Base-by-base conservation (phyloP, 176 grass and related monocot genomes). In the Ananas comosus region DNA sequence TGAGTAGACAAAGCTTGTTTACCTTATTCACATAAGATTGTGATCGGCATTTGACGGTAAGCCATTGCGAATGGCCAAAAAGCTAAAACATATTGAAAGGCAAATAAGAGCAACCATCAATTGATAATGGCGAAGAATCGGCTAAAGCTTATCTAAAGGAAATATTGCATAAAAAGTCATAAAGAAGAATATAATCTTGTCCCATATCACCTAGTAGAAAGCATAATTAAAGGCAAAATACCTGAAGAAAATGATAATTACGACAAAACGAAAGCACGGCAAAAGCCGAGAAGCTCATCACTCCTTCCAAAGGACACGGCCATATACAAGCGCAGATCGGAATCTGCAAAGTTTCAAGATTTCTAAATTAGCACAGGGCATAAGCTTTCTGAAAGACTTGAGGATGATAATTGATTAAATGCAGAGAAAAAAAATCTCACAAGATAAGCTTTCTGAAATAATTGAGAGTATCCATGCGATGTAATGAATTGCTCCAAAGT, bases 1-100 rank as follows among this genome's bases (percentile, higher is more conserved):
- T 8, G 52, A 54, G 54, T 58, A 2, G 9, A 18, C 3, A 18
- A 58, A 58, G 1, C 53, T 2, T 2, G 18, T 65, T 0, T 74
- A 91, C 93, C 89, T 85, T 92, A 25, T 79, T 83, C 17, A 96
- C 73, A 71, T 96, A 96, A 18, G 74, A 72, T 54, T 92, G 86
- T 0, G 93, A 92, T 10, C 93, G 88, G 13, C 72, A 67, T 61
- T 90, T 96, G 53, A 96, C 86, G 4, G 93, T 96, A 72, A 96
- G 83, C 93, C 86, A 90, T 9, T 96, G 93, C 0, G 93, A 89
- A 0, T 86, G 93, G 9, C 93, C 93, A 28, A 96, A 96, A 12
- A 96, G 75, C 93, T 18, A 58, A 16, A 13, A 13, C 14, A 18
- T 19, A 58, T 1, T 58, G 14, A 2, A 58, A 58, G 1, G 71